phyloP scores from a whole-genome alignment of 1,284 basidiomycete genomes.

The Pulchroboletus neoregius region DNA sequence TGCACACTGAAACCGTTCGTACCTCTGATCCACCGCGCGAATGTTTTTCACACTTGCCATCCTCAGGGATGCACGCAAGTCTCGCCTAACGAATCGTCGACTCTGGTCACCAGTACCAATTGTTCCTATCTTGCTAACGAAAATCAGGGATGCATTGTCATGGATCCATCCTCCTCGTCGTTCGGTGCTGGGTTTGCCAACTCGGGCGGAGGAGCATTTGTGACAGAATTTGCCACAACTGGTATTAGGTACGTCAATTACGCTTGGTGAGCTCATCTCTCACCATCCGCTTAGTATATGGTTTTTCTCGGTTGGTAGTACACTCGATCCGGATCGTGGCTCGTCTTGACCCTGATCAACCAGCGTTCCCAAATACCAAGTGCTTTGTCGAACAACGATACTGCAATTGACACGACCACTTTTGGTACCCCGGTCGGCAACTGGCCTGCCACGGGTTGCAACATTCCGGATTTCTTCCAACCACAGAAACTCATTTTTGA shows the following conservation, averaged over 20 bases:
- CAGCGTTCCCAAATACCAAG: constrained; percentile 57
- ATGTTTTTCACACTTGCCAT: constrained; percentile 18
- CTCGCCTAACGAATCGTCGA: constrained; percentile 48
- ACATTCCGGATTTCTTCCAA: constrained; percentile 57
- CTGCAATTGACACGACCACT: constrained; percentile 56
- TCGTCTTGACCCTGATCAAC: constrained; percentile 5
- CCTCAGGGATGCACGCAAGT: constrained; percentile 51
- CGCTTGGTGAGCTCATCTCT: not conserved
- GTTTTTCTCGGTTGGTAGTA: constrained; percentile 59
- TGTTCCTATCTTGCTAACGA: constrained; percentile 52
- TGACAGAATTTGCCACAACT: constrained; percentile 61
- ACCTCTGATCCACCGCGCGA: not conserved
- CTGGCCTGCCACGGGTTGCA: constrained; percentile 60
- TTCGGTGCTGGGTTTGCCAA: constrained; percentile 65
- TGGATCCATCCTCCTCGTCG: constrained; percentile 48
- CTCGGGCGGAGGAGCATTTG: constrained; percentile 66
- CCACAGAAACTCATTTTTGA: constrained; percentile 68
- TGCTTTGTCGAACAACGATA: constrained; percentile 49
- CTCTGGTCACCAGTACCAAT: constrained; percentile 54
- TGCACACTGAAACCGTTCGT: constrained; percentile 54
- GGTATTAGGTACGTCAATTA: constrained; percentile 55
- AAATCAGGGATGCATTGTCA: constrained; percentile 62
- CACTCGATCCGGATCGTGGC: not conserved
- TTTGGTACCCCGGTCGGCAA: constrained; percentile 68
- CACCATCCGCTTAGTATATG: constrained; percentile 50